Percentiles rank a stretch among this genome's conserved stretches.
Evolutionary conservation across 441 rosid species (phyloP).

Genomic region (Capsella rubella): DNA sequence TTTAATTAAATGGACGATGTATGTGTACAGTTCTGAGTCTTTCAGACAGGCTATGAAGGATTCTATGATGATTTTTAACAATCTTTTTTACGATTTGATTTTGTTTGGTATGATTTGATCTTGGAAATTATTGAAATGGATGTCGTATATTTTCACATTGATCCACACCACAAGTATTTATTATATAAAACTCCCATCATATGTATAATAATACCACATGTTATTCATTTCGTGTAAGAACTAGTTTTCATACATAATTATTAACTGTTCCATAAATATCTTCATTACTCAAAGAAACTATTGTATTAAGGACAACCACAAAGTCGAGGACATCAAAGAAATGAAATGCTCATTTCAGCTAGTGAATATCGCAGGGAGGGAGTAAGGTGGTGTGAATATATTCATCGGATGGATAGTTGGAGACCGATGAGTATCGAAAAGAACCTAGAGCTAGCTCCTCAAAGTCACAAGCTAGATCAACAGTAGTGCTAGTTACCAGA

Average conservation of each 20-base stretch:
- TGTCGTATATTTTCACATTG: not conserved
- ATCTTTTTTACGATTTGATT: constrained; percentile 39
- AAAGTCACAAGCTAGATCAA: not conserved
- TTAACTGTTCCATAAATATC: not conserved
- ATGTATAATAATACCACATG: not conserved
- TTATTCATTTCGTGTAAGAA: not conserved
- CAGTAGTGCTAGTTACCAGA: not conserved
- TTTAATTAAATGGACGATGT: constrained; percentile 20
- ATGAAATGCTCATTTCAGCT: not conserved
- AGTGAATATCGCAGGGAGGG: not conserved
- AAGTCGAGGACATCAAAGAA: not conserved
- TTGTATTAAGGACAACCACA: not conserved
- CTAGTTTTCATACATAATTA: not conserved
- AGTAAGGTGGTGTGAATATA: not conserved
- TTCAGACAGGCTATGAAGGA: constrained; percentile 25
- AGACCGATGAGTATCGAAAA: not conserved
- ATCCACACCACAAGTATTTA: constrained; percentile 1
- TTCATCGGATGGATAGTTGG: not conserved
- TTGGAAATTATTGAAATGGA: not conserved
- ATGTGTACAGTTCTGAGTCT: constrained; percentile 3
- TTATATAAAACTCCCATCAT: not conserved
- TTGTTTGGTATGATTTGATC: constrained; percentile 26
- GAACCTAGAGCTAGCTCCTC: not conserved
- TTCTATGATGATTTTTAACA: constrained; percentile 31
- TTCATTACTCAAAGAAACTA: not conserved